Evolutionary conservation across 2,329 filamentous ascomycete species (phyloP).

Genomic region (Pseudocercospora macadamiae): DNA sequence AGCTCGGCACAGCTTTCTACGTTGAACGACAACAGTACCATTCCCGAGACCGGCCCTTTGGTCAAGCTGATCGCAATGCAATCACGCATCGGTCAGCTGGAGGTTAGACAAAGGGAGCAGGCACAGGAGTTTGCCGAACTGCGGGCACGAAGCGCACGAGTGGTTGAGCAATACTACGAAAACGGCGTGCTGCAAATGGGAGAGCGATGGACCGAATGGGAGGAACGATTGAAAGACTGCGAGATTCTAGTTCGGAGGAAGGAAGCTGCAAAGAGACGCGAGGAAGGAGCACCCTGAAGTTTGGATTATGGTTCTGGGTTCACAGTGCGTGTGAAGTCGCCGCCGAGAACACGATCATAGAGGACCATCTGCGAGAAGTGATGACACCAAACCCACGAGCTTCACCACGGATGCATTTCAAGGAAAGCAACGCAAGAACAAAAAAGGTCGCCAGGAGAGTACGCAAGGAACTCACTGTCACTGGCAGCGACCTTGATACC

Average conservation of each 20-base stretch:
- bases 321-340: no score
- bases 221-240: constrained; percentile 66
- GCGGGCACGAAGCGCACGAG: constrained; percentile 62
- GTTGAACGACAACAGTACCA: constrained; percentile 46
- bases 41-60: constrained; percentile 48
- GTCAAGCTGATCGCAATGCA: constrained; percentile 61
- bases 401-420: no score
- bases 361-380: no score
- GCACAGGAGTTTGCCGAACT: constrained; percentile 64
- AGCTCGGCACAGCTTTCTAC: constrained; percentile 49
- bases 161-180: constrained; percentile 69
- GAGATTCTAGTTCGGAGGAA: constrained; percentile 68
- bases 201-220: constrained; percentile 70
- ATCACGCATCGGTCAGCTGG: constrained; percentile 65
- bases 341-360: no score
- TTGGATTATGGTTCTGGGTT: no score
- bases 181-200: constrained; percentile 69
- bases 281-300: constrained; percentile 49
- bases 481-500: no score
- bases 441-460: no score
- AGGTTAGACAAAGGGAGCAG: constrained; percentile 65
- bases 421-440: no score
- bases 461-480: no score
- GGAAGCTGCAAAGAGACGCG: constrained; percentile 60
- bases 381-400: no score